Conservation (phyloP, 2,329 filamentous ascomycete genomes). For the Akanthomyces muscarius region DNA sequence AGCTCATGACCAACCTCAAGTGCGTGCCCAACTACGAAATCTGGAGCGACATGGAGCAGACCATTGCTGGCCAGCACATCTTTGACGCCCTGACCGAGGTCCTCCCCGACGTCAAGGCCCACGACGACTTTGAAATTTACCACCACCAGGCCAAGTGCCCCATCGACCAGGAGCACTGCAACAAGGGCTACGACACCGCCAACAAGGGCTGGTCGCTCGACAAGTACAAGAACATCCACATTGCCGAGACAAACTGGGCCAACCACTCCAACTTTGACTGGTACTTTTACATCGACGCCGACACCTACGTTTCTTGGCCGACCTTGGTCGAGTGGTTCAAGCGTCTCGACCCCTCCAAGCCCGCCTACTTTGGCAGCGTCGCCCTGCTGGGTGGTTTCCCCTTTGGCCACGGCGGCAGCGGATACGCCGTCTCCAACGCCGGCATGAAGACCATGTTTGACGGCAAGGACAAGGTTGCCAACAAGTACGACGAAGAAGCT, state of each 20-base stretch:
- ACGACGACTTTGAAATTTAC: slow-evolving; percentile 51
- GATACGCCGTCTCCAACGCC: slow-evolving; percentile 49
- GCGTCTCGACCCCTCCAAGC: slow-evolving; percentile 38
- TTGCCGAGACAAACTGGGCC: slow-evolving; percentile 50
- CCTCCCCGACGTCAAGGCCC: slow-evolving; percentile 37
- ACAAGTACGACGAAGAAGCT: slow-evolving; percentile 42
- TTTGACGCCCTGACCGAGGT: slow-evolving; percentile 46
- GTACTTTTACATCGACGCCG: slow-evolving; percentile 58
- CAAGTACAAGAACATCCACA: slow-evolving; percentile 61
- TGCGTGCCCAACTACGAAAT: slow-evolving; percentile 50
- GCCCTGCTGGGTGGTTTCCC: slow-evolving; percentile 38
- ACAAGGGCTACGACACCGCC: slow-evolving; percentile 27
- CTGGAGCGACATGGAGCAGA: slow-evolving; percentile 54
- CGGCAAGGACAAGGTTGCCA: slow-evolving; percentile 40
- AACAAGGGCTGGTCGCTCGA: slow-evolving; percentile 50
- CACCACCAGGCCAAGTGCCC: slow-evolving; percentile 42
- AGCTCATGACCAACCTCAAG: slow-evolving; percentile 49
- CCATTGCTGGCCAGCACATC: slow-evolving; percentile 41
- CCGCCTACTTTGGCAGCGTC: slow-evolving; percentile 48
- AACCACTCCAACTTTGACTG: slow-evolving; percentile 51
- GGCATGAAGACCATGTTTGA: slow-evolving; percentile 46
- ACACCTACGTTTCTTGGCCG: slow-evolving; percentile 54
- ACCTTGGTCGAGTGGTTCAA: slow-evolving; percentile 48
- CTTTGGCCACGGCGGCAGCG: slow-evolving; percentile 56
- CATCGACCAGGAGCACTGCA: slow-evolving; percentile 42